Percentiles rank a stretch among this genome's conserved stretches.
Conservation (phyloP, 495 filamentous ascomycete genomes). For the Cercophora newfieldiana region DNA sequence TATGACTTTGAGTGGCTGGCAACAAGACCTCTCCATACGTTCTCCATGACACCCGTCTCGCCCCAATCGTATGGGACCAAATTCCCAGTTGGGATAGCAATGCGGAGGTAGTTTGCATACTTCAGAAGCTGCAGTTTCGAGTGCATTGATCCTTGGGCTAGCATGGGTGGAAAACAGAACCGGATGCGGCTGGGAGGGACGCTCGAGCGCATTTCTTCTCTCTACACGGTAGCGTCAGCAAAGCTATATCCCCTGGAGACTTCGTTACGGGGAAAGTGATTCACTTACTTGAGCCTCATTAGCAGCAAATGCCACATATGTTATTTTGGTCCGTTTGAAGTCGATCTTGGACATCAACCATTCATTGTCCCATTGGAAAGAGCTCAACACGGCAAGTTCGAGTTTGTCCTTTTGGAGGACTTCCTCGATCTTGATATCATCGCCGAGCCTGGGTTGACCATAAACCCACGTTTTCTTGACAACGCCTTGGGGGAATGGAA, state of each 20-base stretch:
- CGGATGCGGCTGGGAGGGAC: constrained; percentile 47
- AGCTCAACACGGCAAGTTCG: constrained; percentile 75
- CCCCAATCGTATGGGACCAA: constrained; percentile 84
- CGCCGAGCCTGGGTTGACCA: constrained; percentile 52
- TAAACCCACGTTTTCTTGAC: constrained; percentile 82
- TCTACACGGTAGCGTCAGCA: constrained; percentile 32
- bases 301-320: constrained; percentile 44
- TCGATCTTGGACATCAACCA: constrained; percentile 49
- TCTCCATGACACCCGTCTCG: constrained; percentile 77
- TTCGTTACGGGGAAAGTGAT: too few species aligned
- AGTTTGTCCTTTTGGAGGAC: constrained; percentile 73
- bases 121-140: constrained; percentile 86
- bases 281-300: constrained; percentile 52
- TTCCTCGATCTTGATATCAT: constrained; percentile 91
- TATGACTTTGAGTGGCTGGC: not conserved
- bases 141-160: constrained; percentile 64
- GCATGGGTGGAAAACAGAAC: constrained; percentile 78
- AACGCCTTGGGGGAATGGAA: constrained; percentile 63
- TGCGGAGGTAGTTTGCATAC: constrained; percentile 63
- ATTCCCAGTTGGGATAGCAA: constrained; percentile 82
- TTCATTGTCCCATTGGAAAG: constrained; percentile 77
- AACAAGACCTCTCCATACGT: constrained; percentile 46
- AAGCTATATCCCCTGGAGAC: not conserved
- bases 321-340: constrained; percentile 40
- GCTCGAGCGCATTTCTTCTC: constrained; percentile 52